Evolutionary conservation across 2,329 filamentous ascomycete genomes (phyloP).

Genomic region (Alternaria sp.): DNA sequence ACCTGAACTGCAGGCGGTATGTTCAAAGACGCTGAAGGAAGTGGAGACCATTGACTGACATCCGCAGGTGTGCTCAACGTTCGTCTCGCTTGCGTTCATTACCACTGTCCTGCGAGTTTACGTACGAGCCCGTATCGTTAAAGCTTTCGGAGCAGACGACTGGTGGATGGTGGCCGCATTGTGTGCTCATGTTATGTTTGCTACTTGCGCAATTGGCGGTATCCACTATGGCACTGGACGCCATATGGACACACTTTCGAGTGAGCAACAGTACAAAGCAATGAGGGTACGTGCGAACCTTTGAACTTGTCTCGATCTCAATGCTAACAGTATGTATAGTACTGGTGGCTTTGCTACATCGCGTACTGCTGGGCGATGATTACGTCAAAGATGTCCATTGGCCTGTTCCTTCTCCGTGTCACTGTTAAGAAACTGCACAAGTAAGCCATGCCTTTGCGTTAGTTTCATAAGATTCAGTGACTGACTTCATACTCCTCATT

Average conservation of each 20-base stretch:
- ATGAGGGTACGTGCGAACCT: conserved; percentile 29
- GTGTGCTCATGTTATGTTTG: conserved; percentile 37
- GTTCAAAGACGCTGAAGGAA: conserved; percentile 4
- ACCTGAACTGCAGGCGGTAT: conserved; percentile 40
- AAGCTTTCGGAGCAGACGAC: conserved; percentile 47
- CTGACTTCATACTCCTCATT: neutral
- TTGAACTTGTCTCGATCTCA: neutral
- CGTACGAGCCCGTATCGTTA: conserved; percentile 50
- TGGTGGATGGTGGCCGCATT: conserved; percentile 41
- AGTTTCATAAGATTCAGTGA: neutral
- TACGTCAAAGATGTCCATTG: conserved; percentile 42
- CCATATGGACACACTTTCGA: conserved; percentile 33
- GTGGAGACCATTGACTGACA: conserved; percentile 8
- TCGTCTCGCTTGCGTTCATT: conserved; percentile 50
- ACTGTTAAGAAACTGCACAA: conserved; percentile 36
- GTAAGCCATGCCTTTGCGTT: neutral
- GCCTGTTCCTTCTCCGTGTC: conserved; percentile 44
- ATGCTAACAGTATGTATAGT: conserved; percentile 22
- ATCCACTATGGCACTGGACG: conserved; percentile 42
- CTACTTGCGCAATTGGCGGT: conserved; percentile 38
- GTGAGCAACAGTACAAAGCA: conserved; percentile 33
- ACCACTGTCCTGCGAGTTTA: conserved; percentile 50
- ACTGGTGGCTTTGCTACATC: conserved; percentile 47
- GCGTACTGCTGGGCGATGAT: conserved; percentile 43
- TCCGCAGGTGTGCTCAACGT: conserved; percentile 40